Evolutionary conservation across 805 yeast genomes (phyloP).

Genomic region (Starmerella riodocensis): DNA sequence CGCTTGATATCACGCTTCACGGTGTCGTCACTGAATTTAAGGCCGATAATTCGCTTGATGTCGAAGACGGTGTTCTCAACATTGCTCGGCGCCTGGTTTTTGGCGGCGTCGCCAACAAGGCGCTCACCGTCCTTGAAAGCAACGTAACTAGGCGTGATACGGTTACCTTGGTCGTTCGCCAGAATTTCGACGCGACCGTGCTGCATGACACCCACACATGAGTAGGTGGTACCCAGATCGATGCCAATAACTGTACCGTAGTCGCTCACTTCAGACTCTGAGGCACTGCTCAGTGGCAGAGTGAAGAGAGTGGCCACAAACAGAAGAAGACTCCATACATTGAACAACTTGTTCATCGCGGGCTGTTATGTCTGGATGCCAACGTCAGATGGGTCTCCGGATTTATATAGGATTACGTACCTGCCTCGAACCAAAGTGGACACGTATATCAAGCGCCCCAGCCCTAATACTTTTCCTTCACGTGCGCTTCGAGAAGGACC

Average conservation of each 20-base stretch:
- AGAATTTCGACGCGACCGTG: slow-evolving; percentile 81
- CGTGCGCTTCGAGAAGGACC: too few relatives aligned
- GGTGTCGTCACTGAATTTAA: slow-evolving; percentile 59
- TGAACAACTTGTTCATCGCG: slow-evolving; percentile 16
- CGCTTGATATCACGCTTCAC: slow-evolving; percentile 75
- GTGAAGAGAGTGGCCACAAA: slow-evolving; percentile 27
- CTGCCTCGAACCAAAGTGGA: slow-evolving; percentile 8
- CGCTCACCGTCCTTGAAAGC: slow-evolving; percentile 88
- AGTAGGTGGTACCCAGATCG: slow-evolving; percentile 94
- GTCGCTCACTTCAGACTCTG: slow-evolving; percentile 27
- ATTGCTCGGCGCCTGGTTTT: slow-evolving; percentile 86
- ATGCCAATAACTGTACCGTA: slow-evolving; percentile 64
- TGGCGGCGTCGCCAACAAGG: slow-evolving; percentile 91
- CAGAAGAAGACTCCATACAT: slow-evolving; percentile 26
- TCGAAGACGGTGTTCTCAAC: slow-evolving; percentile 80
- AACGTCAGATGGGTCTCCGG: neutral
- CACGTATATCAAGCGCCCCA: slow-evolving; percentile 10
- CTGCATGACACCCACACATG: slow-evolving; percentile 85
- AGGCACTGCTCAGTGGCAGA: slow-evolving; percentile 26
- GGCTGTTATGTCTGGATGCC: neutral
- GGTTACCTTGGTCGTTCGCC: slow-evolving; percentile 94
- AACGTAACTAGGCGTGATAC: slow-evolving; percentile 91
- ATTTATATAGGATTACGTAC: slow-evolving; percentile 11
- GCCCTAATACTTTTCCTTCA: too few relatives aligned
- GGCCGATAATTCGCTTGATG: slow-evolving; percentile 83